Percentiles rank a stretch among this genome's conserved stretches.
These are phyloP conservation scores for Ceratobasidium sp. DNA, from an alignment of 1,284 basidiomycete genomes.

Conservation along the genomic window DNA sequence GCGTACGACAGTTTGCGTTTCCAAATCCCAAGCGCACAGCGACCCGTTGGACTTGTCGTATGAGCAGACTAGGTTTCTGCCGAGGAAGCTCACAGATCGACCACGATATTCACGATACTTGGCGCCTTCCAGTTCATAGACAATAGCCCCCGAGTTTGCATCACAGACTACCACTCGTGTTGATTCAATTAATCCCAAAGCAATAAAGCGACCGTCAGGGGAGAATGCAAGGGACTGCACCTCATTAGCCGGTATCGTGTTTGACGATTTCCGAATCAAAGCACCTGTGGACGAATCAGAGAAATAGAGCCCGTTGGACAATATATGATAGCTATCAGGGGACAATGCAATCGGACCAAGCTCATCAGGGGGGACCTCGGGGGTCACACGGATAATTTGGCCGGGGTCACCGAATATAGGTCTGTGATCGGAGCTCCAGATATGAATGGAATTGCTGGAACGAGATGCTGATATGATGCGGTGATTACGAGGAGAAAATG, in stretches of 20 bases:
- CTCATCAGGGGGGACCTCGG: background rate
- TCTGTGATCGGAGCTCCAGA: background rate
- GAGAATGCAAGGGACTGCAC: background rate
- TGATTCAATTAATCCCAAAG: background rate
- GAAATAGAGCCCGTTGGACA: background rate
- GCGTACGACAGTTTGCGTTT: no score
- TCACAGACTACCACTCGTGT: no score
- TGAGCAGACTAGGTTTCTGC: no score
- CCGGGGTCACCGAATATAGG: no score
- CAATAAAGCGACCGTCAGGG: background rate
- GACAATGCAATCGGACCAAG: background rate
- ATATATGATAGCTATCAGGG: background rate
- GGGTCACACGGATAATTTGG: no score
- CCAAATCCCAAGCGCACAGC: no score
- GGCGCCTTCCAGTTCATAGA: no score
- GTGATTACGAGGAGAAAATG: background rate
- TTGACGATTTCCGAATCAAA: background rate
- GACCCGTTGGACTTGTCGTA: no score
- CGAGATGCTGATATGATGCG: background rate
- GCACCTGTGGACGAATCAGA: background rate
- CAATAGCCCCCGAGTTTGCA: no score
- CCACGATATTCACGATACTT: no score
- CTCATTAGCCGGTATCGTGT: no score
- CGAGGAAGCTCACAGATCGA: no score
- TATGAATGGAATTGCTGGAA: background rate